Percentiles rank a stretch among this genome's conserved stretches.
These are phyloP conservation scores for Trypanosoma cruzi DNA, from an alignment of 208 protist species.

Conservation along the genomic window DNA sequence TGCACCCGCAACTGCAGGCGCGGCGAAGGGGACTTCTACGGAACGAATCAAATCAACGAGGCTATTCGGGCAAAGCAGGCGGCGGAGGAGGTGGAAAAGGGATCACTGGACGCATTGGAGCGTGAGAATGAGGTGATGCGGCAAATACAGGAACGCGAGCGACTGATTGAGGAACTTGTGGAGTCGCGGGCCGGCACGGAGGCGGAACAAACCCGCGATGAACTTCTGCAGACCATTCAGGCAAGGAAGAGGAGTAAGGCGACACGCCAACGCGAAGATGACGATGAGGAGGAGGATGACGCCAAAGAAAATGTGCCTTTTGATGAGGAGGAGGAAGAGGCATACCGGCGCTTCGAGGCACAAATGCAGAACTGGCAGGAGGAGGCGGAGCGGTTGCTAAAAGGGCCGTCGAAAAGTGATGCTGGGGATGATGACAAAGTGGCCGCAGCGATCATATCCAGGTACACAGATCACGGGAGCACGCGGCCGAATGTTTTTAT, in stretches of 20 bases:
- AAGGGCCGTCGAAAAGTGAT: background rate
- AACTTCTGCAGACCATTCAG: constrained; percentile 34
- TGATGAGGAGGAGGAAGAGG: constrained; percentile 24
- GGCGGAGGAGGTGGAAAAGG: constrained; percentile 50
- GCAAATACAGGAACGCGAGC: constrained; percentile 66
- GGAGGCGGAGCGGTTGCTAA: constrained; percentile 5
- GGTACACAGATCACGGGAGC: constrained; percentile 6
- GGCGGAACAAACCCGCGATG: constrained; percentile 38
- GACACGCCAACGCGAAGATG: background rate
- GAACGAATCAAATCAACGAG: constrained; percentile 71
- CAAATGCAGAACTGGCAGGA: constrained; percentile 26
- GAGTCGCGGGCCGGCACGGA: constrained; percentile 39
- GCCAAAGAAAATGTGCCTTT: background rate
- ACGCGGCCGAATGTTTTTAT: constrained; percentile 29
- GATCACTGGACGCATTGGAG: constrained; percentile 75
- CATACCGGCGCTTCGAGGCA: constrained; percentile 36
- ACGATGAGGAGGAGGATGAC: background rate
- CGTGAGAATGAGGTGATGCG: constrained; percentile 71
- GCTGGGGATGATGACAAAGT: constrained; percentile 9
- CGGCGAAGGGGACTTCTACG: constrained; percentile 68
- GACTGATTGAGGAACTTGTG: constrained; percentile 65
- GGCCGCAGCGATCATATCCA: constrained; percentile 22
- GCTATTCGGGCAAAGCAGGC: constrained; percentile 48
- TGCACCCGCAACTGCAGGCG: constrained; percentile 68
- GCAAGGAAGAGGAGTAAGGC: constrained; percentile 1